Conservation (phyloP, 179 eudicot genomes). For the Beta macrorhiza region DNA sequence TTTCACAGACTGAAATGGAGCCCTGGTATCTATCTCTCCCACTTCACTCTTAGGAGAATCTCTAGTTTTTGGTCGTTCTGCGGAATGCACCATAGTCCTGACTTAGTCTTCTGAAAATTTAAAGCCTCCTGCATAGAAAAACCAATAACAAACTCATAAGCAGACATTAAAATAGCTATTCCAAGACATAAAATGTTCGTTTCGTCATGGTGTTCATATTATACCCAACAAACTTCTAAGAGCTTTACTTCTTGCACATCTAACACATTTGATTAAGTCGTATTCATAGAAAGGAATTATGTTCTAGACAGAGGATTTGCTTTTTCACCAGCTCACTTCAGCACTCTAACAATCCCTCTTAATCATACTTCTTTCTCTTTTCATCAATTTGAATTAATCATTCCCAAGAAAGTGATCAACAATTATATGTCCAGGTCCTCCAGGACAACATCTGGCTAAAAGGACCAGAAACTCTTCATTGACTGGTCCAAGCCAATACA, state of each 20-base stretch:
- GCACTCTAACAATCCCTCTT: neutral
- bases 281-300: neutral
- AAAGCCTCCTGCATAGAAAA: constrained; percentile 19
- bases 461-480: neutral
- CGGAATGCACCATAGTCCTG: constrained; percentile 49
- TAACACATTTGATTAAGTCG: neutral
- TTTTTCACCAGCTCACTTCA: neutral
- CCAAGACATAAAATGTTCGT: neutral
- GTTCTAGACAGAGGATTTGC: neutral
- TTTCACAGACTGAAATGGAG: constrained; percentile 96
- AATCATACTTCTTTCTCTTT: neutral
- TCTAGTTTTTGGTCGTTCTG: constrained; percentile 45
- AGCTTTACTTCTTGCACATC: neutral
- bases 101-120: constrained; percentile 3
- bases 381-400: neutral
- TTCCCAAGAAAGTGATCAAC: neutral
- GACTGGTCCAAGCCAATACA: neutral
- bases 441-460: neutral
- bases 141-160: neutral
- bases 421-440: neutral
- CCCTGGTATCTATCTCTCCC: constrained; percentile 93
- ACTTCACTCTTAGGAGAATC: constrained; percentile 66
- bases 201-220: neutral
- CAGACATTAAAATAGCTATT: neutral
- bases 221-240: neutral